Conservation (phyloP, 108 stramenopile species). For the Skeletonema marinoi region DNA sequence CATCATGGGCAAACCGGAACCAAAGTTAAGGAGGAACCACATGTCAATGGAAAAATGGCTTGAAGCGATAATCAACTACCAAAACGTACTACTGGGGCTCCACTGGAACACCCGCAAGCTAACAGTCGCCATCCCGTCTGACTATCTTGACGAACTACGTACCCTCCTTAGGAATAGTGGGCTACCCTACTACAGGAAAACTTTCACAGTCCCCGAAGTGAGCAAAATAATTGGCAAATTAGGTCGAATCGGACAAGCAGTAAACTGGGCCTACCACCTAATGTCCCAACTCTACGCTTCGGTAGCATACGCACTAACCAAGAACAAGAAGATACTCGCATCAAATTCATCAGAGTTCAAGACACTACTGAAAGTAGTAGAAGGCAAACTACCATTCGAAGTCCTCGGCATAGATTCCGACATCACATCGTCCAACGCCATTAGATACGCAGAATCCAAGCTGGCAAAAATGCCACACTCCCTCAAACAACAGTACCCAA, state of each 20-base stretch:
- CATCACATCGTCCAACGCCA: no score
- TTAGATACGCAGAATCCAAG: not conserved
- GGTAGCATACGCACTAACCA: conserved; percentile 8
- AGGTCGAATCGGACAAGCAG: conserved; percentile 11
- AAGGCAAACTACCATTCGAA: not conserved
- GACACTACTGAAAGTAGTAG: not conserved
- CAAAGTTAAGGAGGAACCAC: not conserved
- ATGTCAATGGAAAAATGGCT: conserved; percentile 34
- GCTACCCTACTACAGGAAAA: not conserved
- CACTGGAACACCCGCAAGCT: not conserved
- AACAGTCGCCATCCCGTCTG: not conserved
- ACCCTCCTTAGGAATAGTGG: conserved; percentile 1
- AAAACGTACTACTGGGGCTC: not conserved
- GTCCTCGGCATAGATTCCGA: no score
- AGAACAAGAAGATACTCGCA: not conserved
- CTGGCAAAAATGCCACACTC: conserved; percentile 2
- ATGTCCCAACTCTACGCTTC: conserved; percentile 22
- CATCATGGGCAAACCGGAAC: conserved; percentile 9
- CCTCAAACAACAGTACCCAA: conserved; percentile 12
- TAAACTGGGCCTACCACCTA: conserved; percentile 14
- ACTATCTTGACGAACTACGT: not conserved
- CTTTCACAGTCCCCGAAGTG: not conserved
- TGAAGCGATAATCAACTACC: no score
- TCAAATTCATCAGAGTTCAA: not conserved
- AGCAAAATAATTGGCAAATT: conserved; percentile 10